A percentile compares a stretch with the other conserved stretches of the same genome.
Evolutionary conservation across 2,329 filamentous ascomycete species (phyloP).

Genomic region (Plectosphaerella cucumerina): DNA sequence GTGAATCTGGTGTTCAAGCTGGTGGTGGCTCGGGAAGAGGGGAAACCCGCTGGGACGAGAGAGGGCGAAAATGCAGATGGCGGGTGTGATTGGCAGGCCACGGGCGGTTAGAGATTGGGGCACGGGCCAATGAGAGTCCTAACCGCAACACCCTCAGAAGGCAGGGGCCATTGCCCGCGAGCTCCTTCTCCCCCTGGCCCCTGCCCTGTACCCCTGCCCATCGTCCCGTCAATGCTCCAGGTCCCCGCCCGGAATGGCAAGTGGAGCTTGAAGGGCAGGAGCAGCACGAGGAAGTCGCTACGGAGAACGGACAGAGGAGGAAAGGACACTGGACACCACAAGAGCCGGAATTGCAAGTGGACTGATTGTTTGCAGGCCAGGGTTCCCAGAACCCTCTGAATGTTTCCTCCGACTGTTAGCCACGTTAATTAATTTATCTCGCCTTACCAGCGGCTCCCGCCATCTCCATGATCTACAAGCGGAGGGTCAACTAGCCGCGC

Average conservation of each 20-base stretch:
- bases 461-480: too few species aligned
- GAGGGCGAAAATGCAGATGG: background rate
- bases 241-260: too few species aligned
- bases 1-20: too few species aligned
- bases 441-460: too few species aligned
- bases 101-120: slow-evolving; percentile 33
- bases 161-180: background rate
- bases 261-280: too few species aligned
- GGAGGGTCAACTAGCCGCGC: too few species aligned
- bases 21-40: too few species aligned
- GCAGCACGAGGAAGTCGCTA: background rate
- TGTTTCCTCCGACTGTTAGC: too few species aligned
- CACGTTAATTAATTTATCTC: too few species aligned
- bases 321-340: background rate
- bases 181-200: background rate
- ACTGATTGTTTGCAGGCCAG: background rate
- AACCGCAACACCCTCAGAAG: slow-evolving; percentile 19
- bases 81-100: slow-evolving; percentile 17
- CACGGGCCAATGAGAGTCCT: slow-evolving; percentile 26
- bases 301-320: background rate
- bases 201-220: background rate
- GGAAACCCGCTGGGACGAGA: too few species aligned
- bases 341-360: background rate
- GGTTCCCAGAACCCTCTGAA: too few species aligned
- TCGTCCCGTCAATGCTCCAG: too few species aligned